phyloP scores from a whole-genome alignment of 345 rosid genomes.

The Citrus reticulata region DNA sequence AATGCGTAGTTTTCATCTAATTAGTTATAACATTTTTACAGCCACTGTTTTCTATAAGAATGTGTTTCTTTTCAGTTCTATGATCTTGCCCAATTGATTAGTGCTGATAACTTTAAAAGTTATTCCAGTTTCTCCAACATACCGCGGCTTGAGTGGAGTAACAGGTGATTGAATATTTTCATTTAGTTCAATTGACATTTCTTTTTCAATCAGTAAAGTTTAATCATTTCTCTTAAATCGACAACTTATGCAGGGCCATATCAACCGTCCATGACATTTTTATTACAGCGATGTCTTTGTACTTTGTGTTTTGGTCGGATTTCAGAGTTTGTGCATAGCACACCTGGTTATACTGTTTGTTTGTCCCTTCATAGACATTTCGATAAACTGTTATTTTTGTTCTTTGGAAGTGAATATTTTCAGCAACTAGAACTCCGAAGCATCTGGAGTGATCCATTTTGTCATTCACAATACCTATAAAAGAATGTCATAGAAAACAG shows the following conservation, averaged over 20 bases:
- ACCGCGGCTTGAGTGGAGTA: slow-evolving; percentile 54
- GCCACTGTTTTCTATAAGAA: too few species aligned
- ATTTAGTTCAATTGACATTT: not conserved
- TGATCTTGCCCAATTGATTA: slow-evolving; percentile 52
- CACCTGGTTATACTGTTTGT: not conserved
- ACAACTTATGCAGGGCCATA: slow-evolving; percentile 45
- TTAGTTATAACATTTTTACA: too few species aligned
- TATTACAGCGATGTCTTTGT: slow-evolving; percentile 45
- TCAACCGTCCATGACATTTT: slow-evolving; percentile 65
- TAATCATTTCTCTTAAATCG: not conserved
- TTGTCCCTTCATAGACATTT: not conserved
- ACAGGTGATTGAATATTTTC: too few species aligned
- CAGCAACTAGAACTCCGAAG: not conserved
- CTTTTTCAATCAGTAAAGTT: not conserved
- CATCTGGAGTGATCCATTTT: not conserved
- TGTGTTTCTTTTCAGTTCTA: slow-evolving; percentile 39
- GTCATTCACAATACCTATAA: not conserved
- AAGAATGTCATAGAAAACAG: not conserved
- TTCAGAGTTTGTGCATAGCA: slow-evolving; percentile 1
- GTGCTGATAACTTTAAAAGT: slow-evolving; percentile 56
- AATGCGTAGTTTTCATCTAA: too few species aligned
- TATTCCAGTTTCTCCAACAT: slow-evolving; percentile 42
- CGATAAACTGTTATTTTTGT: not conserved
- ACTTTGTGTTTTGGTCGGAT: slow-evolving; percentile 61
- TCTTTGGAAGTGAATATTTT: not conserved